Evolutionary conservation across 768 basidiomycete species (phyloP).

Genomic region (Phaeolepiota aurea): DNA sequence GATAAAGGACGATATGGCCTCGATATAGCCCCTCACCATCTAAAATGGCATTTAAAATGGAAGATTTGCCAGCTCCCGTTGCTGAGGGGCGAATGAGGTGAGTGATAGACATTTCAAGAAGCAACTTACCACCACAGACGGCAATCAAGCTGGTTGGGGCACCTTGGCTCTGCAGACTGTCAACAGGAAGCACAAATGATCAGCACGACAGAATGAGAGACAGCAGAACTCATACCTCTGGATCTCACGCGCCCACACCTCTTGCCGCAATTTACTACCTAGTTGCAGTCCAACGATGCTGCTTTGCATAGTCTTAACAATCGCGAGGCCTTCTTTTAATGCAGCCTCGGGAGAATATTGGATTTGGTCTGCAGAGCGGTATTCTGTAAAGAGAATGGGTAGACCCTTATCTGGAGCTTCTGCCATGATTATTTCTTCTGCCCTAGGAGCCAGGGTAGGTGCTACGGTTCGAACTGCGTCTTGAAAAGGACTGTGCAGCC

Average conservation of each 20-base stretch:
- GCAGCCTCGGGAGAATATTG: conserved; percentile 39
- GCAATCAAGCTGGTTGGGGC: conserved; percentile 53
- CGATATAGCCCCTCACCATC: conserved; percentile 38
- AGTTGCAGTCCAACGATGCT: conserved; percentile 35
- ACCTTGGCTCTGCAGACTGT: conserved; percentile 39
- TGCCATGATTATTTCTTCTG: conserved; percentile 3
- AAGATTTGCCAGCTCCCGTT: conserved; percentile 57
- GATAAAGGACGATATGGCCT: too few species aligned
- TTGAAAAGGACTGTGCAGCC: too few species aligned
- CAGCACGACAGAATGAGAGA: background rate
- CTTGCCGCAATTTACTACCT: conserved; percentile 46
- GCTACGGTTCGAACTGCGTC: too few species aligned
- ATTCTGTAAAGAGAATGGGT: conserved; percentile 19
- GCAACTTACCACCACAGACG: conserved; percentile 47
- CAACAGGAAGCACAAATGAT: background rate
- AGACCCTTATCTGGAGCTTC: conserved; percentile 6
- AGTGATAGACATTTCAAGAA: background rate
- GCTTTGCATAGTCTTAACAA: conserved; percentile 41
- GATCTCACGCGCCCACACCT: conserved; percentile 52
- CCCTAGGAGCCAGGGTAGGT: too few species aligned
- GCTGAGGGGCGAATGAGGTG: conserved; percentile 27
- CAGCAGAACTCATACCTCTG: conserved; percentile 6
- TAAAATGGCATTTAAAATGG: conserved; percentile 51
- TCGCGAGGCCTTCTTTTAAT: conserved; percentile 39
- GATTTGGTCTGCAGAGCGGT: conserved; percentile 30